A percentile compares a stretch with the other conserved stretches of the same genome.
phyloP scores from a whole-genome alignment of 1,139 yeast species.

The Yamadazyma triangularis region DNA sequence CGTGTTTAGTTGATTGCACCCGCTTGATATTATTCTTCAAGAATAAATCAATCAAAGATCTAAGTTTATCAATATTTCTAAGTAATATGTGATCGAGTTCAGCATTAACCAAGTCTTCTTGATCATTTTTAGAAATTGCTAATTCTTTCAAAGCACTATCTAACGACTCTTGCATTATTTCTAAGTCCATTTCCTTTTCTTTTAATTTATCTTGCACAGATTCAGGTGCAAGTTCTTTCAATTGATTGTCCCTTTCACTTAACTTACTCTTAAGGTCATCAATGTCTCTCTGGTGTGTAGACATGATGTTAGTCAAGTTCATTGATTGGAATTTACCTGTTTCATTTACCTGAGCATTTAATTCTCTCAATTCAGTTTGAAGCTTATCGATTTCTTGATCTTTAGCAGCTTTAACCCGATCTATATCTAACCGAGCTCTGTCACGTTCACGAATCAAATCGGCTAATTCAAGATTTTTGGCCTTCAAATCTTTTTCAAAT shows the following conservation, averaged over 20 bases:
- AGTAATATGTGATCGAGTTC: conserved; percentile 54
- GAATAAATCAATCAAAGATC: conserved; percentile 66
- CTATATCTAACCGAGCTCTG: conserved; percentile 79
- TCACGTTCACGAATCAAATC: conserved; percentile 89
- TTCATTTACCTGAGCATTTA: conserved; percentile 57
- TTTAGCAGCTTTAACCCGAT: conserved; percentile 62
- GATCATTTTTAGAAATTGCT: conserved; percentile 52
- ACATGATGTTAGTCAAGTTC: conserved; percentile 60
- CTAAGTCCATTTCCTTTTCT: conserved; percentile 76
- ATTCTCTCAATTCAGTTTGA: conserved; percentile 61
- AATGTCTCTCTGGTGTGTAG: too few relatives aligned
- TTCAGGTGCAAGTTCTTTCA: conserved; percentile 18
- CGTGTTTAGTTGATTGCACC: conserved; percentile 70
- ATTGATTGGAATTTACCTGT: conserved; percentile 65
- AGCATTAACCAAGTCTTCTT: conserved; percentile 52
- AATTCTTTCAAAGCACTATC: conserved; percentile 66
- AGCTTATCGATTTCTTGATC: conserved; percentile 65
- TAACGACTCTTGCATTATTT: conserved; percentile 74
- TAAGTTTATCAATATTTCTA: conserved; percentile 48
- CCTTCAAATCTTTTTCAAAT: conserved; percentile 76
- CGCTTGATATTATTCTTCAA: conserved; percentile 66
- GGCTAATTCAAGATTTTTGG: conserved; percentile 84
- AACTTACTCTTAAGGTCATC: conserved; percentile 39
- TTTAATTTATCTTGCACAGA: conserved; percentile 45
- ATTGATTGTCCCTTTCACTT: conserved; percentile 20